Base-by-base conservation (phyloP, 2,329 filamentous ascomycete genomes). In the Claviceps pazoutovae region DNA sequence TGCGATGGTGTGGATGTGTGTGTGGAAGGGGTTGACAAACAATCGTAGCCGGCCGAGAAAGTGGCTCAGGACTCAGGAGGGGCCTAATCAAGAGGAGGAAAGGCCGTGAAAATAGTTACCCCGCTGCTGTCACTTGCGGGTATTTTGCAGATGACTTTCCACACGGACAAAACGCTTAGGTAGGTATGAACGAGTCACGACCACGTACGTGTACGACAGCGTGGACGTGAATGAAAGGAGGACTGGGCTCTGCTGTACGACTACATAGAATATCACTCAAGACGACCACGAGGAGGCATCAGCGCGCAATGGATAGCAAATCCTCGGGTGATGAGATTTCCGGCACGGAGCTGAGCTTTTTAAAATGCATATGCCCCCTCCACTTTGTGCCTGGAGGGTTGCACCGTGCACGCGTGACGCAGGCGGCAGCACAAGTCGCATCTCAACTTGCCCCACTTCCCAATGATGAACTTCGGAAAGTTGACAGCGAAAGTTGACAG, bases 401-500 rank as follows among this genome's bases (percentile, higher is more conserved):
- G 21, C n/a, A n/a, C n/a, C n/a, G n/a, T n/a, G n/a, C 19, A 19
- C 19, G 19, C 19, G 19, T 19, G 19, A 19, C 19, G 19, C 19
- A 19, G 17, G 17, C 17, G 17, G 19, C 19, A 19, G 19, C 19
- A 19, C 19, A 19, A 19, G 19, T 19, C 2, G 19, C 19, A 19
- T 19, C 19, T 21, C 23, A 34, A 19, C n/a, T 14, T n/a, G 30
- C 41, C 48, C 41, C 41, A 44, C 48, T 50, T 38, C n/a, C 30
- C 44, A 17, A 14, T 30, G 42, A 51, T 51, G 45, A 51, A 17
- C 37, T 48, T 30, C 36, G 30, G 45, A 44, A 45, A 44, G 30
- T 52, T 14, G 39, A 51, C 52, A 53, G 49, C 52, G 45, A 44
- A 45, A 38, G 30, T 52, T 14, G 39, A 51, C 49, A 53, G 52